Conservation (phyloP, 371 early-diverging fungal genomes). For the Apophysomyces trapeziformis region DNA sequence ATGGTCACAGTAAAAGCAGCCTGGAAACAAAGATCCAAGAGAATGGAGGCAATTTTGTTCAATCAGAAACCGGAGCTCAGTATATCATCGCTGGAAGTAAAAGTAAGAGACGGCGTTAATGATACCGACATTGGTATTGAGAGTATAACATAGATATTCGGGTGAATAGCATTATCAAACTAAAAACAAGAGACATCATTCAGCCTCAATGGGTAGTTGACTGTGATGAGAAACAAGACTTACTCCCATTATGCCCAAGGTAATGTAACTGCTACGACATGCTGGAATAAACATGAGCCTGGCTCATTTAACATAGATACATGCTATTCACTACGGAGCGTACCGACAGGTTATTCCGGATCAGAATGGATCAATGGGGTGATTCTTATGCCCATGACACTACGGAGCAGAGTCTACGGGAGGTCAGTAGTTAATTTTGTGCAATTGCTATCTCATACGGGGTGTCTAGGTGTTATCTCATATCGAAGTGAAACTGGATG, state of each 20-base stretch:
- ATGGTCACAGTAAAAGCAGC: constrained; percentile 45
- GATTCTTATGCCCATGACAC: constrained; percentile 68
- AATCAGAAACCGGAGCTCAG: constrained; percentile 51
- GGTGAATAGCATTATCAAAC: constrained; percentile 53
- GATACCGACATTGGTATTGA: background rate
- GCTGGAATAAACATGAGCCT: background rate
- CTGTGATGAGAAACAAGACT: constrained; percentile 52
- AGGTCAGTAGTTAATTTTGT: constrained; percentile 41
- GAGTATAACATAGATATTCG: constrained; percentile 36
- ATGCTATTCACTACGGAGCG: constrained; percentile 59
- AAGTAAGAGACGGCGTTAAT: constrained; percentile 30
- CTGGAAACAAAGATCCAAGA: constrained; percentile 62
- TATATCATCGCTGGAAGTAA: constrained; percentile 61
- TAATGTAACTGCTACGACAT: constrained; percentile 19
- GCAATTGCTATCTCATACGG: constrained; percentile 1
- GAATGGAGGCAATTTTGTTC: constrained; percentile 68
- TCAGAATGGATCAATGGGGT: constrained; percentile 67
- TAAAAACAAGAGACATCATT: constrained; percentile 56
- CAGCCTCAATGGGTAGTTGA: constrained; percentile 66
- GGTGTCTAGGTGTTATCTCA: constrained; percentile 20
- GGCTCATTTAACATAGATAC: constrained; percentile 42
- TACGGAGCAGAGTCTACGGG: constrained; percentile 50
- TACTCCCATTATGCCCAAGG: constrained; percentile 65
- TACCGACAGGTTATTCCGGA: constrained; percentile 48
- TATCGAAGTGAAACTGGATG: constrained; percentile 4